Conservation (phyloP, 1,139 yeast genomes). For the Pichia sp. region DNA sequence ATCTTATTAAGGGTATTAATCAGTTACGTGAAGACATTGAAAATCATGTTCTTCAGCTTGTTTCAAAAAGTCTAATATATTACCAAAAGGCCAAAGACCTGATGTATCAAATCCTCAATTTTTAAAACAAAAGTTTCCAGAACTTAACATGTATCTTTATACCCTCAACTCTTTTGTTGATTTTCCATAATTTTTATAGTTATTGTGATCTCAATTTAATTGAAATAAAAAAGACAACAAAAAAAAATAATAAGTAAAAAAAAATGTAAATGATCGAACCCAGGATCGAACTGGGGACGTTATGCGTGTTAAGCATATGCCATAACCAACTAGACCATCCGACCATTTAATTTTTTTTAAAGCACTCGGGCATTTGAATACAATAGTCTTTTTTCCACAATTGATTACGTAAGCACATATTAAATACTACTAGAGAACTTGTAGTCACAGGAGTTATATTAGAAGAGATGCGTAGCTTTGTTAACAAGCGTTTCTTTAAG, state of each 20-base stretch:
- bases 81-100: background rate
- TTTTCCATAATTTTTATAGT: background rate
- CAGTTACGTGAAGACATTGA: background rate
- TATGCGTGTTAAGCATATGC: conserved; percentile 99
- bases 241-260: background rate
- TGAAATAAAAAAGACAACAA: background rate
- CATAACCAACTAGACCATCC: conserved; percentile 98
- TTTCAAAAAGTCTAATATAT: background rate
- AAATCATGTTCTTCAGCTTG: background rate
- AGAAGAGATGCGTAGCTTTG: too few species aligned
- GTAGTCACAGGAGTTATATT: too few species aligned
- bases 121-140: too few species aligned
- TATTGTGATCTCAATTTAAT: background rate
- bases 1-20: background rate
- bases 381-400: background rate
- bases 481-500: too few species aligned
- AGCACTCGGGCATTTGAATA: background rate
- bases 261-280: conserved; percentile 69
- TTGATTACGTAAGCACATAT: too few species aligned
- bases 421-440: too few species aligned
- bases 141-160: too few species aligned
- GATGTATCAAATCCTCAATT: background rate
- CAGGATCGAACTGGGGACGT: conserved; percentile 99
- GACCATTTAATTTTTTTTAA: conserved; percentile 19
- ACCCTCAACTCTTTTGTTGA: background rate